Conservation (phyloP, 2,329 filamentous ascomycete species). For the Neopestalotiopsis sp. region DNA sequence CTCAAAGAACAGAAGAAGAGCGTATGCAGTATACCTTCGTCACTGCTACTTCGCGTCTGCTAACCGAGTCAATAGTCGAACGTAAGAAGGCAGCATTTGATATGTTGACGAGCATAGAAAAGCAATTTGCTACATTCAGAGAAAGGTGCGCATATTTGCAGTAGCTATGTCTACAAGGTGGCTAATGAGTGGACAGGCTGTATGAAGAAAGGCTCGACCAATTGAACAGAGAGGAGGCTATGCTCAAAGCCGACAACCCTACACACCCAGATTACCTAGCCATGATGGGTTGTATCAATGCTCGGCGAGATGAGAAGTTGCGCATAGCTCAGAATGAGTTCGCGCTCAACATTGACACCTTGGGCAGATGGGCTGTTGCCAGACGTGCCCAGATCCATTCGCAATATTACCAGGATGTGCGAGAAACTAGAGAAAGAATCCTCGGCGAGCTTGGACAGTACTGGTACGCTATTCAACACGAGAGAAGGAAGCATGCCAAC, state of each 20-base stretch:
- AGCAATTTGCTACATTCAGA: slow-evolving; percentile 85
- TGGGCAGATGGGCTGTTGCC: slow-evolving; percentile 78
- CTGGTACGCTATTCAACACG: slow-evolving; percentile 92
- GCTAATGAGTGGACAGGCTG: slow-evolving; percentile 58
- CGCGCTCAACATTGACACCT: slow-evolving; percentile 74
- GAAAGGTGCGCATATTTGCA: slow-evolving; percentile 63
- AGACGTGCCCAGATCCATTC: slow-evolving; percentile 86
- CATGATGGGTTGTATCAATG: slow-evolving; percentile 87
- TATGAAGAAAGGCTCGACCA: slow-evolving; percentile 88
- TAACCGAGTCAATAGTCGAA: slow-evolving; percentile 62
- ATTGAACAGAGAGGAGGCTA: slow-evolving; percentile 73
- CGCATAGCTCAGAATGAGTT: slow-evolving; percentile 76
- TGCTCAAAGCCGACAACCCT: slow-evolving; percentile 63
- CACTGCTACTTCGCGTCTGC: slow-evolving; percentile 24
- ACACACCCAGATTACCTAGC: slow-evolving; percentile 91
- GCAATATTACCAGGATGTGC: slow-evolving; percentile 86
- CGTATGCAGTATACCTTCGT: slow-evolving; percentile 47
- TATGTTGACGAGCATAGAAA: slow-evolving; percentile 80
- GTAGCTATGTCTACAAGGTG: slow-evolving; percentile 20
- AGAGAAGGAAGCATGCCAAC: slow-evolving; percentile 79
- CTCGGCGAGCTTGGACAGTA: slow-evolving; percentile 84
- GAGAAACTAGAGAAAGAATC: slow-evolving; percentile 81
- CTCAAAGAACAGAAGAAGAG: slow-evolving; percentile 69
- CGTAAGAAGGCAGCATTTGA: slow-evolving; percentile 82
- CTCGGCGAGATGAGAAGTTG: slow-evolving; percentile 80